phyloP scores from a whole-genome alignment of 345 rosid genomes.

The Capsella bursapastoris region DNA sequence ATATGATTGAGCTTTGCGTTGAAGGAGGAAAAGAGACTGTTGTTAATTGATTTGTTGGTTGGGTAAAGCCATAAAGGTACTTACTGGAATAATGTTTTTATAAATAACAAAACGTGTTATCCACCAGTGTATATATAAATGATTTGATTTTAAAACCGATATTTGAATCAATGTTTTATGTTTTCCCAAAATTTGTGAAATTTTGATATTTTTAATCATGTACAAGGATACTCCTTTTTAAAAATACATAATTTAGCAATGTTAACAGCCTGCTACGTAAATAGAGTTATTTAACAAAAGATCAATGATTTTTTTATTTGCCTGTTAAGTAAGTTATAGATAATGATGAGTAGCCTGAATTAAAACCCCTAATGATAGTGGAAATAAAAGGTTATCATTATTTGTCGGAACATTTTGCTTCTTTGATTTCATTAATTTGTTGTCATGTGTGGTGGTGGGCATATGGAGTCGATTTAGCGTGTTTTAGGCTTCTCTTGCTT shows the following conservation, averaged over 20 bases:
- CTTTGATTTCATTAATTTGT: background rate
- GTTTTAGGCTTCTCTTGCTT: conserved; percentile 42
- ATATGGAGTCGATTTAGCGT: conserved; percentile 42
- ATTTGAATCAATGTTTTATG: conserved; percentile 6
- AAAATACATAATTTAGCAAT: background rate
- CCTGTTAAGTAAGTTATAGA: conserved; percentile 6
- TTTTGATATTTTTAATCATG: background rate
- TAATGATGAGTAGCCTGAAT: conserved; percentile 16
- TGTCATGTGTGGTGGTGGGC: conserved; percentile 33
- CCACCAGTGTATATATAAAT: background rate
- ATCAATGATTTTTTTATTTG: background rate
- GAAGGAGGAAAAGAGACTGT: conserved; percentile 13
- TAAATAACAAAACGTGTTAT: conserved; percentile 3
- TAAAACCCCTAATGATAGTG: conserved; percentile 20
- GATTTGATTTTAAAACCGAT: background rate
- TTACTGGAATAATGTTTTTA: background rate
- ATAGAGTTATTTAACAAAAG: background rate
- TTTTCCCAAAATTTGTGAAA: background rate
- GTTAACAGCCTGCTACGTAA: no score
- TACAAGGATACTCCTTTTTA: background rate
- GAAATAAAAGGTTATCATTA: conserved; percentile 38
- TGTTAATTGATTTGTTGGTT: conserved; percentile 24
- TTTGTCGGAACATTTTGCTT: conserved; percentile 25
- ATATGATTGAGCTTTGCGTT: conserved; percentile 27
- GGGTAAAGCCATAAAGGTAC: conserved; percentile 27